Base-by-base conservation (phyloP, 2,329 filamentous ascomycete species). In the Trichoderma citrinoviride region DNA sequence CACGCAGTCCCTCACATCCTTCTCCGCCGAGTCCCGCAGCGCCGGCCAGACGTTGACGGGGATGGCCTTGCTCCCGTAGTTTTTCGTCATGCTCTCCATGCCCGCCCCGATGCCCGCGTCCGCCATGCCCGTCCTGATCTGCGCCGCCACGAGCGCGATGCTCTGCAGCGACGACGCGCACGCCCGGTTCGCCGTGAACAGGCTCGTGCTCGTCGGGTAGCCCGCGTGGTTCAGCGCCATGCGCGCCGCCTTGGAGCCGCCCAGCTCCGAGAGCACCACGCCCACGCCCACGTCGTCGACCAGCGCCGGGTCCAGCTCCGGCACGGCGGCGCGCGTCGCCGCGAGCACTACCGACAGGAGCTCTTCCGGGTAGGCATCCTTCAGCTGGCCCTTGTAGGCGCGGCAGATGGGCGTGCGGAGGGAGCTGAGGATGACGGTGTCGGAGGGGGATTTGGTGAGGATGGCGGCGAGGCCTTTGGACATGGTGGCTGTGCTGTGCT, bases 1-100 rank as follows among this genome's bases (percentile, higher is more conserved):
- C 74, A 97, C 87, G 75, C 93, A 97, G 75, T 97, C 93, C 47
- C 85, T 80, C 3, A 91, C 90, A 68, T 96, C 88, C 72, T 89
- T 83, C 10, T 85, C 83, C 1, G 79, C 77, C 3, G 84, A 87
- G 1, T 89, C 84, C 71, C 81, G 85, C 67, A 97, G 79, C 58
- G 85, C 87, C 0, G 90, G 87, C 92, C 92, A 97, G 12, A 92
- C 78, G 68, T 92, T 86, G 0, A 87, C 88, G 0, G 93, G 93
- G 49, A 97, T 95, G n/a, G 93, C 93, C 65, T 87, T 82, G 27
- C 82, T 87, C 58, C 89, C 93, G 77, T 97, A 97, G 79, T 97
- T 97, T 69, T 90, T 81, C 68, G 92, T 96, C 93, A 97, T 97
- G 79, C 90, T 94, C 84, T 97, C 93, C 91, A 96, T 97, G 33